Evolutionary conservation across 2,329 filamentous ascomycete species (phyloP).

Genomic region (Elsinoe necatrix): DNA sequence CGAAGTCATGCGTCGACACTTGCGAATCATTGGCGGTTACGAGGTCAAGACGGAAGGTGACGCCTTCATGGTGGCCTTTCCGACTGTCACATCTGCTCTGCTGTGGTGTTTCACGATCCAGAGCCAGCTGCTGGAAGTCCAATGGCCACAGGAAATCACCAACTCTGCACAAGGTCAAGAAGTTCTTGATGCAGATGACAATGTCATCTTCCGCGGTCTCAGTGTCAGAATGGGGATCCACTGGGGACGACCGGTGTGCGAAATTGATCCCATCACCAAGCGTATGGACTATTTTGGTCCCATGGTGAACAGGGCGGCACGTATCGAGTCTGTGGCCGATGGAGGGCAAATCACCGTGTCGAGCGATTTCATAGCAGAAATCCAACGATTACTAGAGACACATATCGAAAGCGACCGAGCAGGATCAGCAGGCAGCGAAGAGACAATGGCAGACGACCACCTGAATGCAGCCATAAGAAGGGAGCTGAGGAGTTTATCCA

Average conservation of each 20-base stretch:
- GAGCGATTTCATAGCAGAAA: slow-evolving; percentile 92
- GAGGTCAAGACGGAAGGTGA: slow-evolving; percentile 99
- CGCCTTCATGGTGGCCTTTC: slow-evolving; percentile 98
- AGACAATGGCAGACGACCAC: slow-evolving; percentile 66
- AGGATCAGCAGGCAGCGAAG: slow-evolving; percentile 61
- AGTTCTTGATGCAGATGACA: slow-evolving; percentile 72
- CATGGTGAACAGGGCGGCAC: slow-evolving; percentile 95
- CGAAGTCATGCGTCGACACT: slow-evolving; percentile 86
- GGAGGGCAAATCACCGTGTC: slow-evolving; percentile 96
- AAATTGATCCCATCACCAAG: slow-evolving; percentile 89
- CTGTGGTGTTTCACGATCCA: slow-evolving; percentile 97
- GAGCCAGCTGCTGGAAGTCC: slow-evolving; percentile 73
- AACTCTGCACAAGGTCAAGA: slow-evolving; percentile 78
- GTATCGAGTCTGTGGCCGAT: slow-evolving; percentile 89
- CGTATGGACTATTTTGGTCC: slow-evolving; percentile 99
- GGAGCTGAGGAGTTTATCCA: slow-evolving; percentile 77
- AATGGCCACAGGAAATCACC: slow-evolving; percentile 89
- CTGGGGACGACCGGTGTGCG: slow-evolving; percentile 88
- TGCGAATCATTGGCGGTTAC: slow-evolving; percentile 89
- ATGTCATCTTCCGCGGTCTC: slow-evolving; percentile 83
- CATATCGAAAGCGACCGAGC: slow-evolving; percentile 76
- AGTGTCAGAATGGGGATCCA: slow-evolving; percentile 98
- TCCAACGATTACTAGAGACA: slow-evolving; percentile 79
- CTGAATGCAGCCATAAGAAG: slow-evolving; percentile 71
- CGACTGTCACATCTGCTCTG: slow-evolving; percentile 85